phyloP scores from a whole-genome alignment of 2,329 filamentous ascomycete species.

The Xylaria multiplex region DNA sequence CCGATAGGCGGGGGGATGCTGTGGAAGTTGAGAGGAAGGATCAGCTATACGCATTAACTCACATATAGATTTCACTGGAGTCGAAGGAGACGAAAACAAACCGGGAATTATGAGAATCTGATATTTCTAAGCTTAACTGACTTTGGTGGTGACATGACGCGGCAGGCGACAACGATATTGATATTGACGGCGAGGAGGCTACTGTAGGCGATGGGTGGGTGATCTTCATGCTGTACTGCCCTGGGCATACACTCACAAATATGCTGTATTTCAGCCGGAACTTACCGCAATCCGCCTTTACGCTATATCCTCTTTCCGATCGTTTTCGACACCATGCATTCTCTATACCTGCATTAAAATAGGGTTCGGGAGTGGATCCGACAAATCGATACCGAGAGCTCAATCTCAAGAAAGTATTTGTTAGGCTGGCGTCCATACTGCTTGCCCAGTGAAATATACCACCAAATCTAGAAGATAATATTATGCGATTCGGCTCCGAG shows the following conservation, averaged over 20 bases:
- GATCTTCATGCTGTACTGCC: neutral
- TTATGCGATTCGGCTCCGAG: constrained; percentile 37
- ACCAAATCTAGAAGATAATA: neutral
- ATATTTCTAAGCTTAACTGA: neutral
- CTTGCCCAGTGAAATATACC: too few species aligned
- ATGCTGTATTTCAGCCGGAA: too few species aligned
- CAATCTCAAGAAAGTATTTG: too few species aligned
- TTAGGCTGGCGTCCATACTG: too few species aligned
- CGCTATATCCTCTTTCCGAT: neutral
- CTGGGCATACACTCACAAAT: too few species aligned
- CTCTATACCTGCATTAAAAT: neutral
- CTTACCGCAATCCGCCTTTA: too few species aligned
- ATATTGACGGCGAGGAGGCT: neutral
- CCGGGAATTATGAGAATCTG: neutral
- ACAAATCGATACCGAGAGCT: too few species aligned
- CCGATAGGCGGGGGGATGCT: neutral
- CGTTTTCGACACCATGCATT: too few species aligned
- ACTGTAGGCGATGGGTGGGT: too few species aligned
- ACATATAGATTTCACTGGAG: neutral
- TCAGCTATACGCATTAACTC: neutral
- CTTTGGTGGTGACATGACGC: neutral
- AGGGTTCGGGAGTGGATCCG: too few species aligned
- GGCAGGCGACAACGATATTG: neutral
- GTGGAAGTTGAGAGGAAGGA: neutral
- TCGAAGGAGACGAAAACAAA: neutral